These are phyloP conservation scores for Lachnellula arida DNA, from an alignment of 2,329 filamentous ascomycete genomes.

Conservation along the genomic window DNA sequence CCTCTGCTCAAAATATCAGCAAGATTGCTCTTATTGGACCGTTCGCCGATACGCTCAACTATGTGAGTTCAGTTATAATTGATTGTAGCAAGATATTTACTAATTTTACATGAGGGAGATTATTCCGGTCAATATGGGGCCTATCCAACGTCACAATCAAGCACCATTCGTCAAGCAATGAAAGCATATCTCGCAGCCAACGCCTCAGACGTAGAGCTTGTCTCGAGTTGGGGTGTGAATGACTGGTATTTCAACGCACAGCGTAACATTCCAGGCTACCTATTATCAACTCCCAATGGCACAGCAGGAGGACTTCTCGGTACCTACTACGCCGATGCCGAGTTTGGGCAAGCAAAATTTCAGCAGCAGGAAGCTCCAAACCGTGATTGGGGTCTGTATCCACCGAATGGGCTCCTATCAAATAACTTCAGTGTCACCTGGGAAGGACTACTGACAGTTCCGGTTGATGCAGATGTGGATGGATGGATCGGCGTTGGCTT, in stretches of 20 bases:
- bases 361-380: conserved; percentile 35
- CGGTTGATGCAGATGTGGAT: conserved; percentile 36
- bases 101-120: conserved; percentile 29
- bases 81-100: background rate
- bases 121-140: conserved; percentile 41
- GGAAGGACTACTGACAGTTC: conserved; percentile 37
- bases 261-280: conserved; percentile 39
- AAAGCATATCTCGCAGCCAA: conserved; percentile 25
- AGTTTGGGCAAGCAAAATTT: conserved; percentile 33
- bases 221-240: conserved; percentile 40
- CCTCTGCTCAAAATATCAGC: conserved; percentile 26
- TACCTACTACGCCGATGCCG: conserved; percentile 39
- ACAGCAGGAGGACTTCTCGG: conserved; percentile 36
- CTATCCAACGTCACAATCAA: conserved; percentile 36
- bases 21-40: conserved; percentile 40
- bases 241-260: conserved; percentile 42
- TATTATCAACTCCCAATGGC: conserved; percentile 34
- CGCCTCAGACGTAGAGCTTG: conserved; percentile 29
- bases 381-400: conserved; percentile 42
- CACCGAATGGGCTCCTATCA: conserved; percentile 37
- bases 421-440: conserved; percentile 43
- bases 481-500: conserved; percentile 42
- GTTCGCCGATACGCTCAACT: conserved; percentile 39
- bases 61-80: conserved; percentile 13
- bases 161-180: conserved; percentile 38